Conservation (phyloP, 495 filamentous ascomycete species). For the Cercophora sp. region DNA sequence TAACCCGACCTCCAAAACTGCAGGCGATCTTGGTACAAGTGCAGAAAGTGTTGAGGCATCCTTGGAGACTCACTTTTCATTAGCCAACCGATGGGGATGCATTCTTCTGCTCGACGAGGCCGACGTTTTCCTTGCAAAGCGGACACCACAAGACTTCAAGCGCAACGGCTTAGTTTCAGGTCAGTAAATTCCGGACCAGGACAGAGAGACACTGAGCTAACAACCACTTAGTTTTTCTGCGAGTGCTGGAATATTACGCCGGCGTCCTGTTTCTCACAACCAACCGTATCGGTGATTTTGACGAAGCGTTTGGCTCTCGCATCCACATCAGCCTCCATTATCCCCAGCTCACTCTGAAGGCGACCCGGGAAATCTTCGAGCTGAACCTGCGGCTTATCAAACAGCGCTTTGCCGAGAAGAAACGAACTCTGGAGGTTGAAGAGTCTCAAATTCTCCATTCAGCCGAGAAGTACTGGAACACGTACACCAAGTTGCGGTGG, state of each 20-base stretch:
- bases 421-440: neutral
- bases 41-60: conserved; percentile 35
- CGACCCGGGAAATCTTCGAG: conserved; percentile 12
- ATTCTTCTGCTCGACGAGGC: conserved; percentile 55
- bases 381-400: conserved; percentile 12
- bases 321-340: conserved; percentile 49
- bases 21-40: conserved; percentile 36
- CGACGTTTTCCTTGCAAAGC: conserved; percentile 50
- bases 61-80: conserved; percentile 34
- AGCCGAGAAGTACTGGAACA: neutral
- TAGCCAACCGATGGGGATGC: conserved; percentile 40
- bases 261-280: conserved; percentile 48
- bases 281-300: conserved; percentile 36
- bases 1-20: too few species aligned
- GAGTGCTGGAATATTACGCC: conserved; percentile 46
- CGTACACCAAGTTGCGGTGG: neutral
- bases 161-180: conserved; percentile 49
- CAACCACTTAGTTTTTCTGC: conserved; percentile 44
- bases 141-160: conserved; percentile 34
- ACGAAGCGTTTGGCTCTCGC: conserved; percentile 47
- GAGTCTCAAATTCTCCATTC: neutral
- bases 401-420: neutral
- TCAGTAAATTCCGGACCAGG: conserved; percentile 42
- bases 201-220: too few species aligned
- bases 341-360: neutral